phyloP scores from a whole-genome alignment of 345 rosid species.

The Eucalyptus polyanthemos region DNA sequence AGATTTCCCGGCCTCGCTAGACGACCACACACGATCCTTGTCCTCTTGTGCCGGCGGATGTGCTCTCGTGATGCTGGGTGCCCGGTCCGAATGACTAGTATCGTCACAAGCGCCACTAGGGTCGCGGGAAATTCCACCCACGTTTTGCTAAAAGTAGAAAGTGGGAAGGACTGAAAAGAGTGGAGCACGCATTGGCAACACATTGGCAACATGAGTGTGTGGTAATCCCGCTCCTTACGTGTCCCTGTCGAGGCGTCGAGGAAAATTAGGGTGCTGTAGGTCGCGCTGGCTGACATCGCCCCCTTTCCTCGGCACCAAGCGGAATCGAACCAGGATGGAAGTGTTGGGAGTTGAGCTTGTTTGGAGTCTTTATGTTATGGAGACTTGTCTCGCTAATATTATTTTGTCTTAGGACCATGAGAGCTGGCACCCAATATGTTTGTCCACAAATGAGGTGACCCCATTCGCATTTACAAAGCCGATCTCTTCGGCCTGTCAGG shows the following conservation, averaged over 20 bases:
- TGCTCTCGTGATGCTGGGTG: background rate
- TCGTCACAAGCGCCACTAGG: background rate
- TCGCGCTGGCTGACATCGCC: background rate
- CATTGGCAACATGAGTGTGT: background rate
- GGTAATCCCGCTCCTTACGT: background rate
- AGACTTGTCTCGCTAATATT: background rate
- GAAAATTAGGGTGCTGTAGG: background rate
- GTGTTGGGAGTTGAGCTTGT: background rate
- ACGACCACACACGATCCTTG: background rate
- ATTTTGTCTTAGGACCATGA: fast-evolving
- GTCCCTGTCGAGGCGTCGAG: background rate
- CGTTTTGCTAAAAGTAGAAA: background rate
- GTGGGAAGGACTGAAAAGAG: background rate
- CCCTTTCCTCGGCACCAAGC: background rate
- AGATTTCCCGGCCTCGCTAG: background rate
- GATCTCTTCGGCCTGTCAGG: background rate
- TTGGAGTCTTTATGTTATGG: background rate
- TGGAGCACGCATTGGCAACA: background rate
- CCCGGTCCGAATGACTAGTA: background rate
- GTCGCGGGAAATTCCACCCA: background rate
- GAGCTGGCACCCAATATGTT: background rate
- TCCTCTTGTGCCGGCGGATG: background rate
- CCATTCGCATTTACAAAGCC: background rate
- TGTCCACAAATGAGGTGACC: background rate
- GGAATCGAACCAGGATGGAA: background rate